Evolutionary conservation across 495 filamentous ascomycete genomes (phyloP).

Genomic region (Bombardia bombarda): DNA sequence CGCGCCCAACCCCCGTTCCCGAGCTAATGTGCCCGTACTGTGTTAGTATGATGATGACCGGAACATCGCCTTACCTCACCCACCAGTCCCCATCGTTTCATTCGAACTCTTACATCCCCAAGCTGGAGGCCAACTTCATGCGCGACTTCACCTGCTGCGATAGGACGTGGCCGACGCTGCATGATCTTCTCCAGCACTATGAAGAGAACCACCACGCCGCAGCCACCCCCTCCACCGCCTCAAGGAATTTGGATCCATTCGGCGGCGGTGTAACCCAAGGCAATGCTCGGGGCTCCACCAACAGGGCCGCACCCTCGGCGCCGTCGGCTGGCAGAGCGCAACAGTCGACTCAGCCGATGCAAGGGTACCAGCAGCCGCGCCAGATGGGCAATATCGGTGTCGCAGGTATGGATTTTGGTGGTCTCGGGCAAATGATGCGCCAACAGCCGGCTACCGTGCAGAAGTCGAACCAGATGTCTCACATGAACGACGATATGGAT

Average conservation of each 20-base stretch:
- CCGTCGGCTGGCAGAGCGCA: constrained; percentile 13
- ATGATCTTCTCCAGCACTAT: constrained; percentile 93
- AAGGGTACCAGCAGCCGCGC: constrained; percentile 30
- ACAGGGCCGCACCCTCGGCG: constrained; percentile 18
- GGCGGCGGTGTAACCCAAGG: constrained; percentile 11
- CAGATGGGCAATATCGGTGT: constrained; percentile 22
- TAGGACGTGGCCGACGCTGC: constrained; percentile 74
- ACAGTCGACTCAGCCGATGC: constrained; percentile 19
- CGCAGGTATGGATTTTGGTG: constrained; percentile 27
- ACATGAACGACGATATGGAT: constrained; percentile 65
- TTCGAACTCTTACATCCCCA: constrained; percentile 94
- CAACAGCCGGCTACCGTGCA: constrained; percentile 20
- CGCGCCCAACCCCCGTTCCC: not conserved
- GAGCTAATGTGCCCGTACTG: constrained; percentile 11
- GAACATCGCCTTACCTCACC: constrained; percentile 76
- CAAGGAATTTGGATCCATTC: constrained; percentile 18
- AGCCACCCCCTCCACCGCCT: constrained; percentile 21
- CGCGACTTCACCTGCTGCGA: constrained; percentile 92
- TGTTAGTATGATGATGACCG: constrained; percentile 85
- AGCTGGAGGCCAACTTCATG: constrained; percentile 96
- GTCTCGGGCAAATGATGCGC: constrained; percentile 40
- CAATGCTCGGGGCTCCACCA: constrained; percentile 12
- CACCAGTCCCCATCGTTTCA: constrained; percentile 94
- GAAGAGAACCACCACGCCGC: constrained; percentile 74
- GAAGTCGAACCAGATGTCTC: constrained; percentile 26